phyloP scores from a whole-genome alignment of 805 yeast species.

The Cyberlindnera nakhonratchasimensis region DNA sequence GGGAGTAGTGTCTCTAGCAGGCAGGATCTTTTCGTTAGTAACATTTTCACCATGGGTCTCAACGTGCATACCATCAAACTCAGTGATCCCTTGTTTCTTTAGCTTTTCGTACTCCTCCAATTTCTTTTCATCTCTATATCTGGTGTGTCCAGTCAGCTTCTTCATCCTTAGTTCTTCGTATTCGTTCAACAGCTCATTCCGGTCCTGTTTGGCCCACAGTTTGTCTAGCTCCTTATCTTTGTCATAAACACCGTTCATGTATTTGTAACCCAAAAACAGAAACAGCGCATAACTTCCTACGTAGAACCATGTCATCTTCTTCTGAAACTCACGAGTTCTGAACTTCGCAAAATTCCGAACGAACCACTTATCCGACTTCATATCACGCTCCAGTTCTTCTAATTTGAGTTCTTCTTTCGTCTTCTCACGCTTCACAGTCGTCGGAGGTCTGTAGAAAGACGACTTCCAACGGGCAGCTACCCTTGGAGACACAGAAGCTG shows the following conservation, averaged over 20 bases:
- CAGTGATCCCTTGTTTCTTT: slow-evolving; percentile 33
- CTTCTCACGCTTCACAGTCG: slow-evolving; percentile 22
- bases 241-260: slow-evolving; percentile 61
- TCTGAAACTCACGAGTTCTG: slow-evolving; percentile 55
- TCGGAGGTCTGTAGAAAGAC: slow-evolving; percentile 24
- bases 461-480: slow-evolving; percentile 11
- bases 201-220: slow-evolving; percentile 36
- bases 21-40: slow-evolving; percentile 44
- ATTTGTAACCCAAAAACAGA: slow-evolving; percentile 55
- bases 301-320: slow-evolving; percentile 59
- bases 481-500: not conserved
- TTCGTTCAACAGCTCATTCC: slow-evolving; percentile 40
- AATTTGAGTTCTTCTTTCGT: slow-evolving; percentile 32
- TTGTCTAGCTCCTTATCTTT: slow-evolving; percentile 59
- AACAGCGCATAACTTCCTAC: slow-evolving; percentile 57
- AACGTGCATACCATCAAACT: slow-evolving; percentile 32
- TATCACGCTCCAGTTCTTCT: slow-evolving; percentile 32
- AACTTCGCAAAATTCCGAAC: slow-evolving; percentile 52
- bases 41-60: slow-evolving; percentile 32
- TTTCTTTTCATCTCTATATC: slow-evolving; percentile 62
- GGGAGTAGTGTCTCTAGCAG: slow-evolving; percentile 75
- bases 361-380: slow-evolving; percentile 35
- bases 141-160: slow-evolving; percentile 53
- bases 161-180: slow-evolving; percentile 62
- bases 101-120: slow-evolving; percentile 56